Evolutionary conservation across 2,329 filamentous ascomycete species (phyloP).

Genomic region (Aspergillus flavus): DNA sequence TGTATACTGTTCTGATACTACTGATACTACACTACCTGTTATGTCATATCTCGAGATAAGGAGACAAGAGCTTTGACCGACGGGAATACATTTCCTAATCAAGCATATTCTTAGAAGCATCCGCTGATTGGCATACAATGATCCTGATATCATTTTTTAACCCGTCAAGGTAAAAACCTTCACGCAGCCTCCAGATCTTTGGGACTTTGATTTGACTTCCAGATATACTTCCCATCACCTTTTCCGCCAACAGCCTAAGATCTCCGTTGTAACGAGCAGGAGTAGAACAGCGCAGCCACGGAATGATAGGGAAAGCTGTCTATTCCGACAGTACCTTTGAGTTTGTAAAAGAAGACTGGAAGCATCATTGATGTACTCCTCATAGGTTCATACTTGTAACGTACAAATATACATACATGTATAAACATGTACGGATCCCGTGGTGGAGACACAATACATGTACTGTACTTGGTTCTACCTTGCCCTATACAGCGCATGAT

Average conservation of each 20-base stretch:
- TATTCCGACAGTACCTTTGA: neutral
- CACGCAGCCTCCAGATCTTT: neutral
- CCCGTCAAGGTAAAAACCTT: constrained; percentile 3
- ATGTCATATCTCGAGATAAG: neutral
- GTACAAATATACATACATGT: neutral
- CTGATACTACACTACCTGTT: neutral
- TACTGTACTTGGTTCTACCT: neutral
- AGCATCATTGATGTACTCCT: neutral
- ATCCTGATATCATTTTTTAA: constrained; percentile 2
- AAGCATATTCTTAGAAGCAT: neutral
- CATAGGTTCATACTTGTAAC: neutral
- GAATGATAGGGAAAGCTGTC: neutral
- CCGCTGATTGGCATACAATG: neutral
- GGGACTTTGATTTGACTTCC: neutral
- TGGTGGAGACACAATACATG: neutral
- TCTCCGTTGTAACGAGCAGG: neutral
- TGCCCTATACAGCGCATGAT: neutral
- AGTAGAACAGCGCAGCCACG: neutral
- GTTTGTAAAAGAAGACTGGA: neutral
- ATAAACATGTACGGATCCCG: neutral
- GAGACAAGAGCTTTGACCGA: neutral
- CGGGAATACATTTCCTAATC: constrained; percentile 6
- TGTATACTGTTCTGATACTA: neutral
- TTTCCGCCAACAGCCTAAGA: neutral
- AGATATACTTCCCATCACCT: neutral